Percentiles rank a stretch among this genome's conserved stretches.
Evolutionary conservation across 257 asterid species (phyloP).

Genomic region (Cynanchum wilfordii): DNA sequence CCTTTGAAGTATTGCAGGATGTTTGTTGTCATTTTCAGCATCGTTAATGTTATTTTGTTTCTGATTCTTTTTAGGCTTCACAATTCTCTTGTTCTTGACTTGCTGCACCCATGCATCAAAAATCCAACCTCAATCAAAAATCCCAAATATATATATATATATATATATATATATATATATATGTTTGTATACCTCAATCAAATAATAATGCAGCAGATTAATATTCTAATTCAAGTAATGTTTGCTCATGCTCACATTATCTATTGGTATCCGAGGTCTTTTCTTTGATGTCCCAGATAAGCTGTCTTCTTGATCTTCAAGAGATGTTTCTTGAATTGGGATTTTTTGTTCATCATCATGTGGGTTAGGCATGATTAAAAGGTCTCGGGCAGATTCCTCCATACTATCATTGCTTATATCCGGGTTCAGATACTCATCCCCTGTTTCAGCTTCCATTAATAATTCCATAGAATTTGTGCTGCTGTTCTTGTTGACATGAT

Average conservation of each 20-base stretch:
- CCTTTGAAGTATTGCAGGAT: conserved; percentile 15
- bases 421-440: conserved; percentile 35
- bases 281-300: conserved; percentile 35
- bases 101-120: conserved; percentile 11
- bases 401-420: conserved; percentile 33
- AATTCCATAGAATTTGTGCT: conserved; percentile 18
- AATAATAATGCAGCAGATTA: not conserved
- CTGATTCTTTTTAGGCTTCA: conserved; percentile 27
- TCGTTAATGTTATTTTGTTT: conserved; percentile 9
- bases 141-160: too few species aligned
- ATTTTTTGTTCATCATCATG: conserved; percentile 9
- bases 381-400: conserved; percentile 21
- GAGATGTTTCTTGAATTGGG: conserved; percentile 15
- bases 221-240: too few species aligned
- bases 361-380: too few species aligned
- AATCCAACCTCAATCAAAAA: too few species aligned
- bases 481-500: conserved; percentile 17
- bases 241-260: conserved; percentile 5
- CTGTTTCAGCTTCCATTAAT: not conserved
- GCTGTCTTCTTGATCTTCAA: conserved; percentile 20
- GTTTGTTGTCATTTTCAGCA: not conserved
- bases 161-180: too few species aligned
- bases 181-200: too few species aligned
- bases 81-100: conserved; percentile 39
- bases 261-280: conserved; percentile 32